These are phyloP conservation scores for Vanrija pseudolonga DNA, from an alignment of 1,284 basidiomycete species.

Conservation along the genomic window DNA sequence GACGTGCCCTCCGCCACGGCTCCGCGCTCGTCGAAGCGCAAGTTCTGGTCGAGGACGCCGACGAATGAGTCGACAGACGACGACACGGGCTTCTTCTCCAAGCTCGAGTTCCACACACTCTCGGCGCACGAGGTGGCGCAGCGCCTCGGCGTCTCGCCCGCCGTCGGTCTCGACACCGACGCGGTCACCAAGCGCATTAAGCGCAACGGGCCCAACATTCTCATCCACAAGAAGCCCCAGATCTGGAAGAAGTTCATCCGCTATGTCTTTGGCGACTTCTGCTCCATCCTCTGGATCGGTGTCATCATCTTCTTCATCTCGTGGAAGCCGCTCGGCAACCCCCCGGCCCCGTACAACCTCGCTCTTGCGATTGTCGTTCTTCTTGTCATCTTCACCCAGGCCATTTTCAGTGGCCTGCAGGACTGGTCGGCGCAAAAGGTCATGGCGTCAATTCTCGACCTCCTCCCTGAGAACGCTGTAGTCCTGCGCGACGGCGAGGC, in stretches of 20 bases:
- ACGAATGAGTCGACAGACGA: constrained; percentile 7
- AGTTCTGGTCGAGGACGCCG: background rate
- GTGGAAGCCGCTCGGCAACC: constrained; percentile 51
- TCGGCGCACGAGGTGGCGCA: constrained; percentile 52
- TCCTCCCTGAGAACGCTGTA: constrained; percentile 50
- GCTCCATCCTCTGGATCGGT: constrained; percentile 57
- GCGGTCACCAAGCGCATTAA: constrained; percentile 54
- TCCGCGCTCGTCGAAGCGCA: background rate
- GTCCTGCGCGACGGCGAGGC: constrained; percentile 46
- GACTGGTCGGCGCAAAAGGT: constrained; percentile 49
- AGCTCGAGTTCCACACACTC: constrained; percentile 58
- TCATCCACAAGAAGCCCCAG: constrained; percentile 45
- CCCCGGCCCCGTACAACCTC: constrained; percentile 51
- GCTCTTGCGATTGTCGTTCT: constrained; percentile 50
- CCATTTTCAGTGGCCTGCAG: constrained; percentile 38
- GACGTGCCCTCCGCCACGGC: background rate
- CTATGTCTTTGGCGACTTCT: constrained; percentile 56
- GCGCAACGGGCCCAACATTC: constrained; percentile 49
- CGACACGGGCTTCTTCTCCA: constrained; percentile 29
- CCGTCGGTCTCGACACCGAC: constrained; percentile 54
- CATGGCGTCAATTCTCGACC: constrained; percentile 50
- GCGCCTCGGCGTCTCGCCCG: constrained; percentile 54
- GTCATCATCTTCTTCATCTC: constrained; percentile 52
- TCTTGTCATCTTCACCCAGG: constrained; percentile 51
- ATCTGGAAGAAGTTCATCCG: constrained; percentile 48